A percentile compares a stretch with the other conserved stretches of the same genome.
Conservation (phyloP, 495 filamentous ascomycete genomes). For the Aspergillus bertholletiae region DNA sequence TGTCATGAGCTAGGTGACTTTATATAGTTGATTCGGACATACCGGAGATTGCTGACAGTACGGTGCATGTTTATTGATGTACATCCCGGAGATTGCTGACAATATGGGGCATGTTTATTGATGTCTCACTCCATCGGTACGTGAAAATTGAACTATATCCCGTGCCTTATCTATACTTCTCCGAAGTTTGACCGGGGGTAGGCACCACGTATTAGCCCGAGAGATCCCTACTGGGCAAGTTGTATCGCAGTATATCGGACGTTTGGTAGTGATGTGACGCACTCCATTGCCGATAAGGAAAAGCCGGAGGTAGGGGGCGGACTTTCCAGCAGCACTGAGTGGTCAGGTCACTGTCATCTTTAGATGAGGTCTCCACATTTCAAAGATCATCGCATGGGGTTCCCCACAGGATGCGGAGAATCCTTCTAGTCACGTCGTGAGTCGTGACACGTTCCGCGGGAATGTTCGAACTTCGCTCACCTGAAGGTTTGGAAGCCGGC, state of each 20-base stretch:
- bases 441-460: background rate
- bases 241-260: background rate
- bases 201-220: too few relatives aligned
- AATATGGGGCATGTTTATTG: too few relatives aligned
- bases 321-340: background rate
- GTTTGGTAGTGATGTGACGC: background rate
- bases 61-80: too few relatives aligned
- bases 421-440: background rate
- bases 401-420: conserved; percentile 13
- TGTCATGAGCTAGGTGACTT: background rate
- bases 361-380: background rate
- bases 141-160: background rate
- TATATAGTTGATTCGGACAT: background rate
- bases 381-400: conserved; percentile 7
- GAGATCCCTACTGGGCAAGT: too few relatives aligned
- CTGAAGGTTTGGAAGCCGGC: background rate
- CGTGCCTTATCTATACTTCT: background rate
- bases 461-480: background rate
- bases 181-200: conserved; percentile 9
- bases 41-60: background rate
- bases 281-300: background rate
- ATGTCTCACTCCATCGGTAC: too few relatives aligned
- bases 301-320: background rate
- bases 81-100: background rate
- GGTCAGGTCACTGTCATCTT: background rate